Evolutionary conservation across 768 basidiomycete species (phyloP), one percentile per base, ranked within the genome.

Genomic region (Psilocybe tampanensis): DNA sequence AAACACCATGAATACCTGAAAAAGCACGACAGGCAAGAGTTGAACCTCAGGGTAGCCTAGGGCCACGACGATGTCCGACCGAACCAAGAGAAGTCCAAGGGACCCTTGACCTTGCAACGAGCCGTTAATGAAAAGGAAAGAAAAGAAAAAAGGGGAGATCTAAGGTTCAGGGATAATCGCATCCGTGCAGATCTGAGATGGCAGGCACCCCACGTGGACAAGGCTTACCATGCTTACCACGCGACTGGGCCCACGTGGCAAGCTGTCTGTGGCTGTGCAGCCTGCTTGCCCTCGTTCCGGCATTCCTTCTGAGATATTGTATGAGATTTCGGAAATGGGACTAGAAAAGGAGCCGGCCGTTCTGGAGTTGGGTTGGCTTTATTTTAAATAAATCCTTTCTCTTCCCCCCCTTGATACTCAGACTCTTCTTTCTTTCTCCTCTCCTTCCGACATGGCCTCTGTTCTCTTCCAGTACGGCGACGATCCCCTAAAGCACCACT

Each of bases 391-490:
- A 3, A 3, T 39, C n/a, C n/a, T 39, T 13, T 39, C 15, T 39
- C 13, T 39, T 39, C 15, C 15, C n/a, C 36, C 36, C n/a, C n/a
- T 39, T 39, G 36, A 34, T 34, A n/a, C 15, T 34, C 53, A 55
- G 53, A 62, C 55, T 56, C 58, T 57, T 56, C 55, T 23, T 39
- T 48, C 33, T 22, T 51, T 44, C 60, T 50, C 61, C 54, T 60
- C 61, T 60, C 50, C 60, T 55, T 59, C 17, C 47, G 59, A 50
- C 60, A 62, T 34, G 44, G 52, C 76, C 24, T 80, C 82, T 60
- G 70, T 82, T 23, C 81, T 90, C 48, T 74, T 85, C 49, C 88
- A 90, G 66, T 87, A 78, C 64, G 86, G 83, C n/a, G 74, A 78
- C 45, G 82, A 90, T 66, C 83, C 83, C 0, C 84, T 86, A 70